These are phyloP conservation scores for Thalassiosira delicatula DNA, from an alignment of 352 stramenopile species.

Conservation along the genomic window DNA sequence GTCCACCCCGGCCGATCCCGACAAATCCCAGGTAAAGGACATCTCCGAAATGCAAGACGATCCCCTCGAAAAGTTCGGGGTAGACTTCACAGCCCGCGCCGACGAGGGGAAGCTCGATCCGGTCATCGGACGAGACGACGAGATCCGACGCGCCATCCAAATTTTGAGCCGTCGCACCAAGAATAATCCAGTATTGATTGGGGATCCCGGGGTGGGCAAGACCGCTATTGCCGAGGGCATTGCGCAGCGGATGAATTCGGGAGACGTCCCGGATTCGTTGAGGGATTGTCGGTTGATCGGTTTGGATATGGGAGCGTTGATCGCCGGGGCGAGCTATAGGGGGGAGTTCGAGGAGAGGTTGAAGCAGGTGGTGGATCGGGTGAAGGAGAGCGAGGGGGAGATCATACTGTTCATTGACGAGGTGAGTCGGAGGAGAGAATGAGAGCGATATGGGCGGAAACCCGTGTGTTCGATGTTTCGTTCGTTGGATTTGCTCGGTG, in stretches of 20 bases:
- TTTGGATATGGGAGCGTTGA: conserved; percentile 95
- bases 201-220: conserved; percentile 96
- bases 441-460: no score
- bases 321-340: conserved; percentile 96
- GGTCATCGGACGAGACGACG: conserved; percentile 95
- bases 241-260: conserved; percentile 94
- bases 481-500: no score
- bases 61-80: neutral
- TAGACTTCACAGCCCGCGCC: conserved; percentile 43
- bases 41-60: neutral
- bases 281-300: conserved; percentile 89
- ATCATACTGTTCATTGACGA: conserved; percentile 99
- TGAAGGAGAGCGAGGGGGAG: conserved; percentile 82
- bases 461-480: no score
- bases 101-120: conserved; percentile 89
- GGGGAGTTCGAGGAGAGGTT: conserved; percentile 98
- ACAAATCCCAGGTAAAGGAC: neutral
- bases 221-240: conserved; percentile 94
- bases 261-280: conserved; percentile 94
- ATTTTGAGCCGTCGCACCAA: conserved; percentile 96
- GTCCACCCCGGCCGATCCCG: conserved; percentile 1
- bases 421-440: no score
- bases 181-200: conserved; percentile 97
- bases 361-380: conserved; percentile 93
- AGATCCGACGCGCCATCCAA: conserved; percentile 94